Conservation (phyloP, 176 grass and related monocot species). For the Cocos nucifera region DNA sequence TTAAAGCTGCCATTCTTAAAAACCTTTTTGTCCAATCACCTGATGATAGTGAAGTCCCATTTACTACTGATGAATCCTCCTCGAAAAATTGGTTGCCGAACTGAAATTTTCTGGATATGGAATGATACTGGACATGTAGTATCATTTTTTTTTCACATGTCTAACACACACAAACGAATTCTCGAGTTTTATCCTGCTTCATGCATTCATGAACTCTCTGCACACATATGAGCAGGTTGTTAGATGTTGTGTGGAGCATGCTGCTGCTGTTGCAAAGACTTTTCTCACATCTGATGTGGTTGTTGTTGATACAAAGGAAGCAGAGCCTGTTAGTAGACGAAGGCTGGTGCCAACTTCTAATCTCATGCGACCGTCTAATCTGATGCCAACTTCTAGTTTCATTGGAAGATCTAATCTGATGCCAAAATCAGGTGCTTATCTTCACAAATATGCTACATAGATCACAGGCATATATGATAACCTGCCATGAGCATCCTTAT, state of each 20-base stretch:
- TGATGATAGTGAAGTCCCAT: no score
- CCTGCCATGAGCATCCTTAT: no score
- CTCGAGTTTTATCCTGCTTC: not conserved
- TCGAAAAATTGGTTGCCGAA: no score
- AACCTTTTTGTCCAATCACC: no score
- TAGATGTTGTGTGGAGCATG: constrained; percentile 85
- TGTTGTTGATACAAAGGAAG: constrained; percentile 61
- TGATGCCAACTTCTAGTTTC: not conserved
- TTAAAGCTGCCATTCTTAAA: no score
- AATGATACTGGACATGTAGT: no score
- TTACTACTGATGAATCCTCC: no score
- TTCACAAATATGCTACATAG: not conserved
- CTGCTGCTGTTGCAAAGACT: constrained; percentile 73
- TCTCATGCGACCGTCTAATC: not conserved
- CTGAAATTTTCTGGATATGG: no score
- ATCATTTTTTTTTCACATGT: no score
- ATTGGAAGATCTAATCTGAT: not conserved
- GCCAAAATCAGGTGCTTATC: not conserved
- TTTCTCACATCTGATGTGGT: constrained; percentile 84
- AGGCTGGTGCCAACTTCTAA: not conserved
- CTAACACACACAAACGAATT: no score
- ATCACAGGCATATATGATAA: no score
- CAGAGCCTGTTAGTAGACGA: constrained; percentile 26
- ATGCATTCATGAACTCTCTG: not conserved
- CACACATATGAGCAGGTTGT: constrained; percentile 41